phyloP scores from a whole-genome alignment of 1,284 basidiomycete genomes.

The Cryptococcus maquisensis region DNA sequence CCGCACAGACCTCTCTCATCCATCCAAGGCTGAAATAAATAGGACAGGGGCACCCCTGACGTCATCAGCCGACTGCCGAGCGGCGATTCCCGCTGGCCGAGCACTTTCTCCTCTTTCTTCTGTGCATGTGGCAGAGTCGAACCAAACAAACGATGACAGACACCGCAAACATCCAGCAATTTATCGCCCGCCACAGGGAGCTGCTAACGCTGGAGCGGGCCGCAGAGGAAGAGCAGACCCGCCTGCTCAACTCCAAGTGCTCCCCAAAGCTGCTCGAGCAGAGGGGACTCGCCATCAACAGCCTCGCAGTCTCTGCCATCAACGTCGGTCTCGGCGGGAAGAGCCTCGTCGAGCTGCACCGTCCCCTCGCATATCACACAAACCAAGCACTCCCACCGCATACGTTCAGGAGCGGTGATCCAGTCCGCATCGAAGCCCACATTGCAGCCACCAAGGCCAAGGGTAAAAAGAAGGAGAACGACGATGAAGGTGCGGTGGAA shows the following conservation, averaged over 20 bases:
- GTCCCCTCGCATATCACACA: constrained; percentile 73
- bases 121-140: too few species aligned
- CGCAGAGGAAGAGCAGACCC: constrained; percentile 76
- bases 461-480: constrained; percentile 37
- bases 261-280: constrained; percentile 78
- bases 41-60: too few species aligned
- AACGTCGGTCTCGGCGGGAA: constrained; percentile 84
- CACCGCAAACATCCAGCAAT: constrained; percentile 49
- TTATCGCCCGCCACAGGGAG: constrained; percentile 65
- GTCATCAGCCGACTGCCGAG: too few species aligned
- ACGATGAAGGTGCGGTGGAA: constrained; percentile 50
- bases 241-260: constrained; percentile 76
- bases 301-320: constrained; percentile 65
- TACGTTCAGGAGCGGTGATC: constrained; percentile 74
- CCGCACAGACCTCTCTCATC: too few species aligned
- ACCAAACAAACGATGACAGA: too few species aligned
- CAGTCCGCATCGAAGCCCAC: constrained; percentile 76
- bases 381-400: constrained; percentile 74
- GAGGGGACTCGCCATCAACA: constrained; percentile 73
- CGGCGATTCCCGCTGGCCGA: too few species aligned
- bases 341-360: constrained; percentile 80
- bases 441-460: constrained; percentile 52
- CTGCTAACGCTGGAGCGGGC: constrained; percentile 69
- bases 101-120: too few species aligned
- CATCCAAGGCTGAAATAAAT: too few species aligned